Conservation (phyloP, 768 basidiomycete species). For the Exsudoporus frostii region DNA sequence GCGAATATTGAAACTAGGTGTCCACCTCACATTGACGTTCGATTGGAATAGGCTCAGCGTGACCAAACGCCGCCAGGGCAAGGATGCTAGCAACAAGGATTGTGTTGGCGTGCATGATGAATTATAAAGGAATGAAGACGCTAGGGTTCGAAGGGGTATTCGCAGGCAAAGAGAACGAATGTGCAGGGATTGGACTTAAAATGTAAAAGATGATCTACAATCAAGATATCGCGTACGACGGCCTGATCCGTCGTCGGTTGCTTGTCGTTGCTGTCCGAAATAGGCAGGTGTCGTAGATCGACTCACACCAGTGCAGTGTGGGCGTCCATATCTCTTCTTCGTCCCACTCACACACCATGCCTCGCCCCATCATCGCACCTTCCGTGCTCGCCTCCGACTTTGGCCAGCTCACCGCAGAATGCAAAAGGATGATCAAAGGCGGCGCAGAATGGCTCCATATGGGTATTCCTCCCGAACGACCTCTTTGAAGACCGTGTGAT, state of each 20-base stretch:
- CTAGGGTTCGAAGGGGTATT: constrained; percentile 1
- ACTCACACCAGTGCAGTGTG: constrained; percentile 6
- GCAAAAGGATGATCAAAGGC: constrained; percentile 91
- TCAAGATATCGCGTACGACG: not conserved
- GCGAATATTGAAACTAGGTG: not conserved
- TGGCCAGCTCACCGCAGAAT: constrained; percentile 91
- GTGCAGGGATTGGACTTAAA: not conserved
- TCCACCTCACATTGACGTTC: constrained; percentile 43
- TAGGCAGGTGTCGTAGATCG: constrained; percentile 29
- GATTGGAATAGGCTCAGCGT: constrained; percentile 37
- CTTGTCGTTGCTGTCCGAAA: constrained; percentile 3
- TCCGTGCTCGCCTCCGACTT: constrained; percentile 98
- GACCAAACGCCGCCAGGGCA: constrained; percentile 32
- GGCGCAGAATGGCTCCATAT: constrained; percentile 99
- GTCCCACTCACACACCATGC: constrained; percentile 47
- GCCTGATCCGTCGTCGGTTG: not conserved
- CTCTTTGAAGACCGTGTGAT: constrained; percentile 8
- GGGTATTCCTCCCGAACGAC: constrained; percentile 47
- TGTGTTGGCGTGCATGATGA: constrained; percentile 29
- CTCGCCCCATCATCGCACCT: constrained; percentile 89
- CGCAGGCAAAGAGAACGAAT: not conserved
- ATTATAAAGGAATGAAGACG: not conserved
- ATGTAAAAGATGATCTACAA: not conserved
- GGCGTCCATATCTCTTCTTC: constrained; percentile 5
- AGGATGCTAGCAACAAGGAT: constrained; percentile 36